Evolutionary conservation across 2,329 filamentous ascomycete genomes (phyloP), one percentile per base, ranked within the genome.

Genomic region (Aspergillus unguis): DNA sequence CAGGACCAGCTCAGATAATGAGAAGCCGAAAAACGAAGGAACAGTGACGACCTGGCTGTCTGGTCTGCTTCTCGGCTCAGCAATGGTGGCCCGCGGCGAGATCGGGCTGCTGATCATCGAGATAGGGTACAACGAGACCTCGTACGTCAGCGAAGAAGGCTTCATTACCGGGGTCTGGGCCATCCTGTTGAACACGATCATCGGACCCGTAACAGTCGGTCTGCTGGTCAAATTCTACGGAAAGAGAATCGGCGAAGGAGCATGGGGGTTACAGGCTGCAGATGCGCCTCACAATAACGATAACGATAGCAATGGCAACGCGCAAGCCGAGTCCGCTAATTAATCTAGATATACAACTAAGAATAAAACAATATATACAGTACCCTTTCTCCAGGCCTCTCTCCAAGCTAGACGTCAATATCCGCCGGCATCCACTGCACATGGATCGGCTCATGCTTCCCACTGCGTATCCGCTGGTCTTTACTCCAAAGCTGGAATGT

Each of bases 131-230:
- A 69, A 69, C 6, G 56, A 65, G 33, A 66, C 65, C 2, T 65
- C 48, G 1, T 55, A 76, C 1, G 74, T 79, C 23, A 72, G 78
- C 27, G 55, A 65, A 17, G 63, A 62, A 1, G 63, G 58, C 0
- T 65, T 65, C 26, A 62, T 64, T 28, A 64, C 65, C 9, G 64
- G 57, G 1, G 61, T 69, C 0, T 69, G 66, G 66, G 66, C 66
- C 0, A 69, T 69, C 37, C 54, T 69, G 8, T 50, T 69, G 1
- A 69, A 69, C 38, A 69, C 66, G 3, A 68, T 69, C 6, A 59
- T 68, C 25, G 64, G 63, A 3, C 65, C 67, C 5, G 58, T 65
- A 3, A 50, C 52, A 0, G 66, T 68, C 4, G 65, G 65, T 3
- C 32, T 65, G 7, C 44, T 67, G 29, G 63, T 66, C 35, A 62